Conservation (phyloP, 2,329 filamentous ascomycete genomes). For the Colletotrichum limetticola region DNA sequence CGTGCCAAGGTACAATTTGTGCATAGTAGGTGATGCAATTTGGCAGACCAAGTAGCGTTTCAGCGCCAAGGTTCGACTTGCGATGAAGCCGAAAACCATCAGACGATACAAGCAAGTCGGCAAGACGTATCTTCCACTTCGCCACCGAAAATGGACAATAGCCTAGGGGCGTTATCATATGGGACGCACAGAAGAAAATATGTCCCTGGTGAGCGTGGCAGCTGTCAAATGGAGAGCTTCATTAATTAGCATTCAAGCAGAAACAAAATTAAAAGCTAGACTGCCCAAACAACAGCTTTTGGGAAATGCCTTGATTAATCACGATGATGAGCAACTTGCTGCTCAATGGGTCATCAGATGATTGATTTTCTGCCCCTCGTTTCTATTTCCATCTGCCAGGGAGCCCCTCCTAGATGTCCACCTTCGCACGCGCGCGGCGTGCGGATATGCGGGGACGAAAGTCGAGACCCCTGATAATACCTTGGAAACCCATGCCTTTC, state of each 20-base stretch:
- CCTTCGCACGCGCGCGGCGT: neutral
- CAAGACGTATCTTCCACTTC: neutral
- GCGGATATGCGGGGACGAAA: neutral
- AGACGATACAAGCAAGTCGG: neutral
- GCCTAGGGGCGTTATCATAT: neutral
- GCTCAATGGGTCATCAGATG: neutral
- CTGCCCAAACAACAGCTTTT: neutral
- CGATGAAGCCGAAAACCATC: neutral
- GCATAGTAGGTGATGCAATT: neutral
- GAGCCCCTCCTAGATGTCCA: neutral
- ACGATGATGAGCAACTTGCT: neutral
- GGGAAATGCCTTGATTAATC: neutral
- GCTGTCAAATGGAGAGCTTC: neutral
- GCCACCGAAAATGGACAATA: neutral
- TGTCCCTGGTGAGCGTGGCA: neutral
- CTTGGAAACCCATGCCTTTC: neutral
- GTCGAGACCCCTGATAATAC: neutral
- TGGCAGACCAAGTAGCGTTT: neutral
- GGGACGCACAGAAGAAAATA: neutral
- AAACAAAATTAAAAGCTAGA: neutral
- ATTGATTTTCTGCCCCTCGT: neutral
- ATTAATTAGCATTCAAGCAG: neutral
- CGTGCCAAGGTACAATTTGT: neutral
- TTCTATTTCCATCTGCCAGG: neutral
- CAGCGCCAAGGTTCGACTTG: neutral